Conservation (phyloP, 345 rosid species). For the Sonneratia alba region DNA sequence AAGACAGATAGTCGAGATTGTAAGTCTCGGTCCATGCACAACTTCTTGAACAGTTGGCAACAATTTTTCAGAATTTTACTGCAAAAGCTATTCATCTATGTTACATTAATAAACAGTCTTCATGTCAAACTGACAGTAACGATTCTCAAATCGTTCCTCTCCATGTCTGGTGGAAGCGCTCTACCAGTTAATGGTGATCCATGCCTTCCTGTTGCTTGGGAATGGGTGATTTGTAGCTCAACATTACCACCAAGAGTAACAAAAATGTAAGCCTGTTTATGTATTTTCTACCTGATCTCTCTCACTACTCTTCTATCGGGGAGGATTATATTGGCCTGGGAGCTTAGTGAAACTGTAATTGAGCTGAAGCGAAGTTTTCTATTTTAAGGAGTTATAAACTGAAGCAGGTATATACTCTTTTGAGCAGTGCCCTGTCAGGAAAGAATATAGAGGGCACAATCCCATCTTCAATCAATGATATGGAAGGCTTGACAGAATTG, state of each 20-base stretch:
- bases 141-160: slow-evolving; percentile 46
- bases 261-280: slow-evolving; percentile 51
- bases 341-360: neutral
- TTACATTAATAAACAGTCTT: neutral
- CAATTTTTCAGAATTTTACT: neutral
- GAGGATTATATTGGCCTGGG: neutral
- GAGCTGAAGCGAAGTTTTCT: neutral
- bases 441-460: slow-evolving; percentile 56
- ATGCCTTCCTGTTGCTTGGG: slow-evolving; percentile 74
- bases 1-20: slow-evolving; percentile 58
- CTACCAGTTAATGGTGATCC: slow-evolving; percentile 80
- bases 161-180: slow-evolving; percentile 37
- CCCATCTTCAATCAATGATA: slow-evolving; percentile 46
- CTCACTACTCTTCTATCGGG: neutral
- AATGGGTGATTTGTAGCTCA: slow-evolving; percentile 69
- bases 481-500: slow-evolving; percentile 73
- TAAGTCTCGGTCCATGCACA: slow-evolving; percentile 20
- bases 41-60: neutral
- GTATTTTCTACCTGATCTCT: slow-evolving; percentile 1
- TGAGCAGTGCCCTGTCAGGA: slow-evolving; percentile 60
- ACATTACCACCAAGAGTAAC: slow-evolving; percentile 72
- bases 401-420: slow-evolving; percentile 5
- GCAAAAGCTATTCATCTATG: neutral
- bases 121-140: slow-evolving; percentile 28
- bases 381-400: neutral